Evolutionary conservation across 495 filamentous ascomycete species (phyloP), one percentile per base, ranked within the genome.

Genomic region (Chaetomium cochliodes): DNA sequence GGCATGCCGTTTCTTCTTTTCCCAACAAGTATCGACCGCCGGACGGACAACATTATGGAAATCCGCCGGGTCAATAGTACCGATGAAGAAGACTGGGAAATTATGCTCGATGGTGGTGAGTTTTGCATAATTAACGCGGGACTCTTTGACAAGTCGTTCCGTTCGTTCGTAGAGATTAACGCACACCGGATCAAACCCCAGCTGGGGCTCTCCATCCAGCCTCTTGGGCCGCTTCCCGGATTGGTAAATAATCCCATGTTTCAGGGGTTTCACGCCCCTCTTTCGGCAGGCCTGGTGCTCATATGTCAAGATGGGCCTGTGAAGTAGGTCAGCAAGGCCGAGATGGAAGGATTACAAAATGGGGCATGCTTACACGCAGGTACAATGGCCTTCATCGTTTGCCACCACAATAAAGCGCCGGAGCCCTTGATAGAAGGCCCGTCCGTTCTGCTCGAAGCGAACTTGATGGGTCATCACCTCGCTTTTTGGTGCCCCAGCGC

Each of bases 51-150:
- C 66, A 0, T 78, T 62, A 33, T 73, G 54, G 60, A 80, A 72
- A 58, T 75, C 71, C 5, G 67, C 65, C 5, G 58, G 42, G 2
- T 61, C 58, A 22, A 85, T 75, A 5, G 65, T 66, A n/a, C 76
- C 72, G 30, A 79, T 76, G 54, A 84, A 82, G 62, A 75, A 76
- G 18, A 80, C 76, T 63, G 77, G 79, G 60, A 77, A 70, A 55
- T 81, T 79, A 70, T 82, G 80, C 62, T 83, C 80, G 42, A 83
- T 75, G 5, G 83, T 80, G 11, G 74, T 70, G 11, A 83, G 73
- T 57, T 79, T 80, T 7, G 74, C 71, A 39, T 81, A 78, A 64
- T 80, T 77, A 26, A 81, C 75, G 3, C 80, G 78, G 13, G 80
- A 83, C 60, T 81, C 79, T 46, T 62, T 72, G 25, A 73, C 73